phyloP scores from a whole-genome alignment of 768 basidiomycete species.

The Termitomyces sp. region DNA sequence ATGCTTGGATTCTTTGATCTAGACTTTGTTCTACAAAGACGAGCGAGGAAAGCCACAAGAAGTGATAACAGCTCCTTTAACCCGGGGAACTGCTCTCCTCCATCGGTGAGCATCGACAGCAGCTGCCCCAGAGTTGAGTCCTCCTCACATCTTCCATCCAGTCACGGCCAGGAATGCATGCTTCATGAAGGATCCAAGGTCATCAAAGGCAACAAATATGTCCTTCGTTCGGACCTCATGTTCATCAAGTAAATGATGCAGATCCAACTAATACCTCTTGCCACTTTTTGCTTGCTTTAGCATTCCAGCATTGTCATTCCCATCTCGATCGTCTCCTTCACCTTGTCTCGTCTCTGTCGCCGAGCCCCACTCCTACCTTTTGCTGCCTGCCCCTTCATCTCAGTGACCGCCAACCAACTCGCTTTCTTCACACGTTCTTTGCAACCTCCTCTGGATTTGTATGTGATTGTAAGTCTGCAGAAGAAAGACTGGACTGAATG shows the following conservation, averaged over 20 bases:
- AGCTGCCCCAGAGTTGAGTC: too few relatives aligned
- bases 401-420: slow-evolving; percentile 65
- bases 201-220: slow-evolving; percentile 59
- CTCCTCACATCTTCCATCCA: slow-evolving; percentile 44
- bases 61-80: slow-evolving; percentile 47
- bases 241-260: slow-evolving; percentile 29
- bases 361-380: slow-evolving; percentile 34
- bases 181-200: slow-evolving; percentile 69
- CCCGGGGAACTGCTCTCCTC: slow-evolving; percentile 59
- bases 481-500: too few relatives aligned
- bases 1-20: not conserved
- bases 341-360: slow-evolving; percentile 37
- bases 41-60: slow-evolving; percentile 44
- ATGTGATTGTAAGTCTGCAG: not conserved
- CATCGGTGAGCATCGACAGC: slow-evolving; percentile 41
- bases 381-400: slow-evolving; percentile 71
- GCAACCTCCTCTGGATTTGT: slow-evolving; percentile 87
- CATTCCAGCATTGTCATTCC: slow-evolving; percentile 93
- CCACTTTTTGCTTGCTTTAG: slow-evolving; percentile 52
- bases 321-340: slow-evolving; percentile 70
- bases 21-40: slow-evolving; percentile 71
- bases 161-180: slow-evolving; percentile 70
- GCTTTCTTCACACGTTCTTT: slow-evolving; percentile 87
- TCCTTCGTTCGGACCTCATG: slow-evolving; percentile 70
- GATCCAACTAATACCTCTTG: slow-evolving; percentile 36